Conservation (phyloP, 495 filamentous ascomycete genomes). For the Schizothecium vesticola region DNA sequence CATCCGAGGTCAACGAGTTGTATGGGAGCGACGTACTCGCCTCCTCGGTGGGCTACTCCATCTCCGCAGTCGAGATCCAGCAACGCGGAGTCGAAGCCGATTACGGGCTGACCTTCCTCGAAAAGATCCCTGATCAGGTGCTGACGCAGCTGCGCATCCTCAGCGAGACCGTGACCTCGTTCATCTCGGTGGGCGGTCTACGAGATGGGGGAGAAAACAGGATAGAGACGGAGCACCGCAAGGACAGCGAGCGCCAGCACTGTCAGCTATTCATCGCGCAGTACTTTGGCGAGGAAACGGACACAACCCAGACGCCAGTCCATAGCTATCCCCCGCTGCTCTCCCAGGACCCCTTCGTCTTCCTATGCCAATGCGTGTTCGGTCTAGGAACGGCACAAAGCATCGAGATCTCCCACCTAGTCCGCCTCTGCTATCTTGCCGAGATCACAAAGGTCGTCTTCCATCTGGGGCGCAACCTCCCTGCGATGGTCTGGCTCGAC, state of each 20-base stretch:
- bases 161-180: conserved; percentile 81
- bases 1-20: conserved; percentile 35
- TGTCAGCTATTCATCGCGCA: conserved; percentile 66
- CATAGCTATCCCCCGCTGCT: conserved; percentile 63
- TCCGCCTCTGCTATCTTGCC: conserved; percentile 85
- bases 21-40: conserved; percentile 64
- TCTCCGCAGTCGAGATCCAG: conserved; percentile 84
- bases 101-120: conserved; percentile 68
- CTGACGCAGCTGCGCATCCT: conserved; percentile 87
- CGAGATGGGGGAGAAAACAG: conserved; percentile 53
- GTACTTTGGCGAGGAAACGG: conserved; percentile 37
- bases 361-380: conserved; percentile 73
- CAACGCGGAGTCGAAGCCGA: conserved; percentile 81
- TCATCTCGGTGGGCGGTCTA: conserved; percentile 69
- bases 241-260: conserved; percentile 66
- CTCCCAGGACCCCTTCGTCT: conserved; percentile 74
- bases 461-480: conserved; percentile 43
- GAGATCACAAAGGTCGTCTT: conserved; percentile 78
- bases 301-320: conserved; percentile 25
- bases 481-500: conserved; percentile 34
- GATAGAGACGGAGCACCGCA: conserved; percentile 61
- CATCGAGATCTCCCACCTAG: conserved; percentile 73
- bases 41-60: conserved; percentile 75
- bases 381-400: conserved; percentile 43
- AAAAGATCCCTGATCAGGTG: conserved; percentile 73